Evolutionary conservation across 176 grass and related monocot genomes (phyloP), one percentile per base, ranked within the genome.

Genomic region (Avena sativa): DNA sequence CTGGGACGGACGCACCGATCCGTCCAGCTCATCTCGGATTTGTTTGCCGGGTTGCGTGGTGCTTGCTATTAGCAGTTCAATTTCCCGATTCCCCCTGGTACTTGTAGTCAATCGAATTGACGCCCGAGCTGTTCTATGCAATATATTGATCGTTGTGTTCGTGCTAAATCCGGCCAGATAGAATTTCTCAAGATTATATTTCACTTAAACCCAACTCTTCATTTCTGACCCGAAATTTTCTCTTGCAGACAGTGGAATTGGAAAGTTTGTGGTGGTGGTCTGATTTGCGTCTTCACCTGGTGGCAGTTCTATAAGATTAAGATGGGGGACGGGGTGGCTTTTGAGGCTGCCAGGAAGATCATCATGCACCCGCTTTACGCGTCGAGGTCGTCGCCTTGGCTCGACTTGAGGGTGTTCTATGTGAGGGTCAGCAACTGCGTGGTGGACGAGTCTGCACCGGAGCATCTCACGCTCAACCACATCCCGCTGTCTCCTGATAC

Each of bases 391-490:
- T 94, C 96, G 5, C 96, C 96, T 7, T 98, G 97, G 97, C 90
- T 98, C 50, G 97, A 98, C 61, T 47, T 98, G 64, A 92, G 89
- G 73, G 86, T 98, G 53, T 98, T 98, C 80, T 98, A 98, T 76
- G 77, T 98, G 28, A 89, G 93, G 78, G 84, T 96, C 43, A 94
- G 90, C 79, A 98, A 94, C 70, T 96, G 78, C 2, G 72, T 93
- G 90, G 81, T 94, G 17, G 89, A 94, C 60, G 89, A 92, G 38
- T 96, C 87, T 14, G 83, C 94, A 36, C 90, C 92, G 0, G 88
- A 94, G 9, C 80, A 85, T 70, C 93, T 98, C 85, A 96, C 83
- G 0, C 88, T 98, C 49, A 96, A 93, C 52, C 97, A 96, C 76
- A 88, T 95, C 65, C 90, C 97, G 5, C 73, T 98, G 19, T 92